Evolutionary conservation across 352 stramenopile genomes (phyloP).

Genomic region (Pythium scleroteichum): DNA sequence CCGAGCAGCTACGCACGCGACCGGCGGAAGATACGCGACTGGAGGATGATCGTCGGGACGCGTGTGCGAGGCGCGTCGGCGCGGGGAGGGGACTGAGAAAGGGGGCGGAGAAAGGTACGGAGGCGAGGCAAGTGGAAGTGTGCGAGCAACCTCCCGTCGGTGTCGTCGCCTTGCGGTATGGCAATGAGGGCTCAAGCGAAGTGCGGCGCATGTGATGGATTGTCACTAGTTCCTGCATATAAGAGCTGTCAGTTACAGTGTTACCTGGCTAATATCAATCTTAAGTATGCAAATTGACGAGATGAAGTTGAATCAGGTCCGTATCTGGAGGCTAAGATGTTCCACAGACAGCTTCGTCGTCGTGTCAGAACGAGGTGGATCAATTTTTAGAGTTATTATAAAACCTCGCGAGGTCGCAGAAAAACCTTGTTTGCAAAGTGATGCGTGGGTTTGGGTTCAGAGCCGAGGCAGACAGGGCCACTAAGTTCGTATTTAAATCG

Average conservation of each 20-base stretch:
- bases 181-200: constrained; percentile 13
- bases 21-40: constrained; percentile 1
- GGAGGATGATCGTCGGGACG: not conserved
- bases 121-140: not conserved
- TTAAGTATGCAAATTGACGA: not conserved
- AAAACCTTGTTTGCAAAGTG: constrained; percentile 3
- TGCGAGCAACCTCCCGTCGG: not conserved
- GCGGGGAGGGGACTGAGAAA: not conserved
- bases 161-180: not conserved
- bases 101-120: not conserved
- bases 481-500: constrained; percentile 12
- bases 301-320: constrained; percentile 20
- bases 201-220: constrained; percentile 6
- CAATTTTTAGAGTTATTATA: not conserved
- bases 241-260: no score
- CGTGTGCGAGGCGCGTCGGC: not conserved
- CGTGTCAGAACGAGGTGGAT: constrained; percentile 11
- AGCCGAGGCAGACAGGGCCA: constrained; percentile 13
- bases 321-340: constrained; percentile 10
- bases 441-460: constrained; percentile 19
- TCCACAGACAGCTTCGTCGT: constrained; percentile 1
- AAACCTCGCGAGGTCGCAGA: not conserved
- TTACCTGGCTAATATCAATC: not conserved
- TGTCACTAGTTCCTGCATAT: constrained; percentile 5
- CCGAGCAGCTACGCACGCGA: not conserved